phyloP scores from a whole-genome alignment of 352 stramenopile species.

The Phytophthora citrophthora region DNA sequence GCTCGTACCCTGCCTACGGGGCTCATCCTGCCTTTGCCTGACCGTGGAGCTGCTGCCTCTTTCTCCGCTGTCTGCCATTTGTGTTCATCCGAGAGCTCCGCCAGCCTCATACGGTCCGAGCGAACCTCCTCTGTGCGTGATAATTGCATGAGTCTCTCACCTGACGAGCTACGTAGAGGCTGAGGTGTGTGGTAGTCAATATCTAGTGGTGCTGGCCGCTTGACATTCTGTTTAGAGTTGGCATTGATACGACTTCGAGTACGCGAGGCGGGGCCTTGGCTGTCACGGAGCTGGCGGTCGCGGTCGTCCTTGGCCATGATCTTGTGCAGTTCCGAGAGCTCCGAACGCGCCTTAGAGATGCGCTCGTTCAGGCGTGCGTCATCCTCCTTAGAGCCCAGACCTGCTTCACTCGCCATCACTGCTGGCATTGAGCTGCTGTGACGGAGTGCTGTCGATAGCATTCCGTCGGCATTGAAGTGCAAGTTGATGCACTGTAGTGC shows the following conservation, averaged over 20 bases:
- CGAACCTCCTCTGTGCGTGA: constrained; percentile 55
- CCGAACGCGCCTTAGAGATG: constrained; percentile 58
- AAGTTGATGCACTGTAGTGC: no score
- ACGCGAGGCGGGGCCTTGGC: constrained; percentile 33
- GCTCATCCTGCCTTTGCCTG: constrained; percentile 31
- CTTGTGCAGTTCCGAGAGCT: constrained; percentile 60
- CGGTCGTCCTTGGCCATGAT: constrained; percentile 46
- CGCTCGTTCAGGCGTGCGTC: constrained; percentile 59
- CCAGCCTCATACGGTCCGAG: constrained; percentile 77
- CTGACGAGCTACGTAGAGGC: constrained; percentile 34
- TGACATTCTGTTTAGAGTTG: constrained; percentile 11
- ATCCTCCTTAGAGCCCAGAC: constrained; percentile 41
- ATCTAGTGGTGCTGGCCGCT: constrained; percentile 15
- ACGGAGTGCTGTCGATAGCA: no score
- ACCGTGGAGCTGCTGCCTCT: constrained; percentile 5
- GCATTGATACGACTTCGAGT: constrained; percentile 32
- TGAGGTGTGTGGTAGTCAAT: constrained; percentile 44
- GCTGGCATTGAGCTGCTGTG: constrained; percentile 32
- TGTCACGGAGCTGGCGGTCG: constrained; percentile 27
- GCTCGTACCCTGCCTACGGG: constrained; percentile 27
- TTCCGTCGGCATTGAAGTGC: no score
- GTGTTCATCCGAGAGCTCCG: constrained; percentile 78
- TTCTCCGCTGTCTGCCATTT: constrained; percentile 44
- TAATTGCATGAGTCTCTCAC: constrained; percentile 58
- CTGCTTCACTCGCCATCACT: constrained; percentile 28